Evolutionary conservation across 345 rosid species (phyloP).

Genomic region (Linum tenue): DNA sequence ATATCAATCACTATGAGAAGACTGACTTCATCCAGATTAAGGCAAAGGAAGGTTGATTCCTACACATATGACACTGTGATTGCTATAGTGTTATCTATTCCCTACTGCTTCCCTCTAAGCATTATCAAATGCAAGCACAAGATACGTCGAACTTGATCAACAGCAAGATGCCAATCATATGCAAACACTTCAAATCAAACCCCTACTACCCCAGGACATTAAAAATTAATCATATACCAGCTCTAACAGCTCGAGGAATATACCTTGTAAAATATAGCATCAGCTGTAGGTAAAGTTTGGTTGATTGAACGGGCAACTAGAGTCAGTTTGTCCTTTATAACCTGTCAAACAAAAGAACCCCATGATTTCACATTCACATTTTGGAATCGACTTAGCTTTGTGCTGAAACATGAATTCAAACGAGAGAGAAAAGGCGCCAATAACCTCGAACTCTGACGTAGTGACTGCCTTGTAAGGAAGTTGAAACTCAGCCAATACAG

Average conservation of each 20-base stretch:
- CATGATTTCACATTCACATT: background rate
- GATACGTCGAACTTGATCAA: background rate
- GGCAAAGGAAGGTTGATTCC: background rate
- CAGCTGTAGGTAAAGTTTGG: constrained; percentile 43
- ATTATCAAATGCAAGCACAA: background rate
- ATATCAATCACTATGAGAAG: background rate
- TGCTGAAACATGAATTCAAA: background rate
- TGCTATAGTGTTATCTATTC: background rate
- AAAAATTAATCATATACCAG: background rate
- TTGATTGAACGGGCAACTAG: constrained; percentile 48
- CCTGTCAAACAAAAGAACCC: constrained; percentile 20
- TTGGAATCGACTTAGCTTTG: background rate
- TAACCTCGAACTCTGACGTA: constrained; percentile 66
- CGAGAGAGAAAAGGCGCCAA: background rate
- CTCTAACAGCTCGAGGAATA: background rate
- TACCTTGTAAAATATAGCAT: constrained; percentile 67
- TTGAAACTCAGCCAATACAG: constrained; percentile 50
- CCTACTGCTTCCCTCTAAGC: background rate
- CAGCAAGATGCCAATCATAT: background rate
- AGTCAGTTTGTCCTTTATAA: constrained; percentile 37
- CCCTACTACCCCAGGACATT: background rate
- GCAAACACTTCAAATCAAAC: background rate
- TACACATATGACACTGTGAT: background rate
- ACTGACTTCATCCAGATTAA: background rate
- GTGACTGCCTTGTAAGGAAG: constrained; percentile 60